These are phyloP conservation scores for Amanita subjunquillea DNA, from an alignment of 768 basidiomycete species.

Conservation along the genomic window DNA sequence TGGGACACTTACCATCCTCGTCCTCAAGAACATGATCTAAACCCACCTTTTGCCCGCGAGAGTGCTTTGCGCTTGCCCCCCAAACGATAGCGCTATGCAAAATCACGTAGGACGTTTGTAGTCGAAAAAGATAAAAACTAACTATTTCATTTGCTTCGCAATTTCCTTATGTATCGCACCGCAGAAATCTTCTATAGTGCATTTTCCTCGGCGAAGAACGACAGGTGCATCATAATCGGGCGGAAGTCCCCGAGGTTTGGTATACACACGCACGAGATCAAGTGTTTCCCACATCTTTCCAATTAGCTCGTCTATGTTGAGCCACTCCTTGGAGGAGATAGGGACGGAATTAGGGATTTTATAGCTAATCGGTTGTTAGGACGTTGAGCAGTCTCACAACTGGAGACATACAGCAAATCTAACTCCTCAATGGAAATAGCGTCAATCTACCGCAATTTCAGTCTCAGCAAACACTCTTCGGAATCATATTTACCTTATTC, in stretches of 20 bases:
- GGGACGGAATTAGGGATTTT: constrained; percentile 96
- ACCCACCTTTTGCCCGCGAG: constrained; percentile 93
- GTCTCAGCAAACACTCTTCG: constrained; percentile 2
- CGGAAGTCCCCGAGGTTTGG: constrained; percentile 83
- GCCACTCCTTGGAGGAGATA: constrained; percentile 88
- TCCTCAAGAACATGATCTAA: constrained; percentile 80
- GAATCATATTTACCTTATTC: constrained; percentile 52
- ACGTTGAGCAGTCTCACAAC: not conserved
- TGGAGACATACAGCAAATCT: constrained; percentile 60
- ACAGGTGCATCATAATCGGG: constrained; percentile 92
- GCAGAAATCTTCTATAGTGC: constrained; percentile 83
- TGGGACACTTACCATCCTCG: constrained; percentile 60
- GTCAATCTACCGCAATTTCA: constrained; percentile 54
- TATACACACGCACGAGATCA: constrained; percentile 91
- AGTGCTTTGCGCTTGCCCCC: constrained; percentile 96
- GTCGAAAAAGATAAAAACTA: constrained; percentile 15
- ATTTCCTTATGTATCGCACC: constrained; percentile 95
- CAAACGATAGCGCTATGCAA: constrained; percentile 72
- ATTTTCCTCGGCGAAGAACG: constrained; percentile 60
- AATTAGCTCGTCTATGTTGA: constrained; percentile 92
- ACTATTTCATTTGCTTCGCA: constrained; percentile 97
- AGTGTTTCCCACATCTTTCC: constrained; percentile 91
- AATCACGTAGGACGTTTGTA: not conserved
- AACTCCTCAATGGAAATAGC: constrained; percentile 98
- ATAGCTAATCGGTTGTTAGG: constrained; percentile 34